Base-by-base conservation (phyloP, 2,329 filamentous ascomycete species). In the Colletotrichum sublineola region DNA sequence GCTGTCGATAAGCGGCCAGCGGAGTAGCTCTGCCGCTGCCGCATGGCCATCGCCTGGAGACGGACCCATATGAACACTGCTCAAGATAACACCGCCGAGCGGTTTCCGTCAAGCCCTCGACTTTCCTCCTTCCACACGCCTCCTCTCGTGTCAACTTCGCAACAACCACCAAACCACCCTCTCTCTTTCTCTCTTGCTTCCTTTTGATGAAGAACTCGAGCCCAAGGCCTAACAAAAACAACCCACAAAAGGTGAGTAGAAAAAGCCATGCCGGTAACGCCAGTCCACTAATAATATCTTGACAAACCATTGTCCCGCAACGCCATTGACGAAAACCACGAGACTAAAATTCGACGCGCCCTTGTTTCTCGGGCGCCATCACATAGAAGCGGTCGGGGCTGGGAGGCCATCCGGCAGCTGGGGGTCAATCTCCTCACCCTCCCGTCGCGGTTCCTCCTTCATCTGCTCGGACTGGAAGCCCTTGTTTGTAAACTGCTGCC, bases 351-450 rank as follows among this genome's bases (percentile, higher is more conserved):
- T 56, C 56, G 48, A 52, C 46, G 48, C 55, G 69, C 65, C 77
- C 3, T n/a, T 38, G 11, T 3, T 36, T 46, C 31, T 20, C 5
- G 5, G 53, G 15, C 63, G 31, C 46, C 2, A 36, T 67, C 80
- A 81, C 79, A 82, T 81, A 74, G 80, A 67, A 74, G 74, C 74
- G 55, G 73, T 74, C 50, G 74, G 73, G 75, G 81, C 72, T 76
- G 75, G 68, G 20, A 77, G 73, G 24, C 85, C 83, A 2, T 81
- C 76, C 74, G 86, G 85, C 69, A 90, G 77, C 75, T 90, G 88
- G 53, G 86, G 81, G 70, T 88, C 86, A 56, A 89, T 86, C 63
- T 90, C 88, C 24, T 89, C 88, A 2, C 85, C 84, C 9, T 84
- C 82, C 66, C 84, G 82, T 24, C 60, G 68, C 46, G 81, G 80